A percentile compares a stretch with the other conserved stretches of the same genome.
Conservation (phyloP, 805 yeast genomes). For the Scheffersomyces spartinae region DNA sequence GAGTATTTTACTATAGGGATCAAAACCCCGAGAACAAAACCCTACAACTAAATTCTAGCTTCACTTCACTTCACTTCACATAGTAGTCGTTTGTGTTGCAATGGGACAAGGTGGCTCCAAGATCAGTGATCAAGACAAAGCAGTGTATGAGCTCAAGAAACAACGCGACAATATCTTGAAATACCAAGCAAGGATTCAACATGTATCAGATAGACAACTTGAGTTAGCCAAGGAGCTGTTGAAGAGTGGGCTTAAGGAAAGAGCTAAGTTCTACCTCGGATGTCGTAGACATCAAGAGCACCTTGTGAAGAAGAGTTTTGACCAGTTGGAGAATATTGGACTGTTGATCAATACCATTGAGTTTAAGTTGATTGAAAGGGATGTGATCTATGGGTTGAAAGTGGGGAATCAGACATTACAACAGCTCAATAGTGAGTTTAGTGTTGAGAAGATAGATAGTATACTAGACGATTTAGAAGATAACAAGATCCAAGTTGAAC, state of each 20-base stretch:
- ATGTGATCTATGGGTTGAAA: constrained; percentile 67
- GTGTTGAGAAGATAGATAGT: constrained; percentile 65
- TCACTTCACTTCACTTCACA: no score
- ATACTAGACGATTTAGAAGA: constrained; percentile 79
- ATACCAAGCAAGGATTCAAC: constrained; percentile 49
- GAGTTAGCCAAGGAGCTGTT: constrained; percentile 47
- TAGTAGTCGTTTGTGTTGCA: no score
- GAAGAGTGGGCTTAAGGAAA: constrained; percentile 37
- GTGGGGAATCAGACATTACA: constrained; percentile 73
- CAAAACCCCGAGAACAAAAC: no score
- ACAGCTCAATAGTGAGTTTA: constrained; percentile 69
- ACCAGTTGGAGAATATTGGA: constrained; percentile 73
- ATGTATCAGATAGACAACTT: constrained; percentile 50
- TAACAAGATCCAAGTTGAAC: constrained; percentile 69
- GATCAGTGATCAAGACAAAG: constrained; percentile 76
- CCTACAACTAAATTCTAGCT: no score
- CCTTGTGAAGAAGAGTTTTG: constrained; percentile 56
- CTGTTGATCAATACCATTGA: constrained; percentile 71
- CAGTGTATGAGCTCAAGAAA: constrained; percentile 73
- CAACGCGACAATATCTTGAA: constrained; percentile 80
- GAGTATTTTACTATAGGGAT: no score
- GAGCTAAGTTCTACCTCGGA: constrained; percentile 61
- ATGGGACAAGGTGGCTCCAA: no score
- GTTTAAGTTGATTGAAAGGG: constrained; percentile 80
- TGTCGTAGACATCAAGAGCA: constrained; percentile 75